Percentiles rank a stretch among this genome's conserved stretches.
These are phyloP conservation scores for Claviceps humidiphila DNA, from an alignment of 2,329 filamentous ascomycete genomes.

Conservation along the genomic window DNA sequence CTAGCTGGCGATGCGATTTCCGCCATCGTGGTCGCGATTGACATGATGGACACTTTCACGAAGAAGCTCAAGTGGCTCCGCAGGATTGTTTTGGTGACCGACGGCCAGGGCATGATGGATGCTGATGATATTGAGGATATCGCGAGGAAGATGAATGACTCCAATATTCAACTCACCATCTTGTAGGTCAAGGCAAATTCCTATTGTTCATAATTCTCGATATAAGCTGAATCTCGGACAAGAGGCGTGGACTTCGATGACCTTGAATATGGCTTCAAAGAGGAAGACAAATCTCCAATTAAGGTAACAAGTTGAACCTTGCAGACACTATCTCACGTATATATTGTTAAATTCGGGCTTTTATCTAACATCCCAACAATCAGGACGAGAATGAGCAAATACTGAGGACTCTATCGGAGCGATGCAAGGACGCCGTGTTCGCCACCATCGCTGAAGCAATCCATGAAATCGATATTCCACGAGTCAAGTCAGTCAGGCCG, in stretches of 20 bases:
- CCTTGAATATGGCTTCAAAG: constrained; percentile 75
- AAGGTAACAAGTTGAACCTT: constrained; percentile 41
- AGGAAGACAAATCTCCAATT: constrained; percentile 62
- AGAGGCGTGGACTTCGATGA: constrained; percentile 93
- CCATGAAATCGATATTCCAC: constrained; percentile 62
- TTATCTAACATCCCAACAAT: background rate
- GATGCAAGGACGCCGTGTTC: constrained; percentile 54
- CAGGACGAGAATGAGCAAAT: constrained; percentile 53
- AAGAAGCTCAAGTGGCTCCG: constrained; percentile 72
- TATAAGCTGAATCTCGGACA: background rate
- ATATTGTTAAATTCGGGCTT: too few relatives aligned
- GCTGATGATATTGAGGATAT: constrained; percentile 59
- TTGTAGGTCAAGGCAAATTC: constrained; percentile 41
- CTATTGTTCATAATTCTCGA: background rate
- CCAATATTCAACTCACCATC: constrained; percentile 64
- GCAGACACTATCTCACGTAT: background rate
- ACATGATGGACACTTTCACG: constrained; percentile 71
- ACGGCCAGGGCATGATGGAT: constrained; percentile 63
- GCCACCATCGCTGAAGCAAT: constrained; percentile 83
- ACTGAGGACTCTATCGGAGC: constrained; percentile 50
- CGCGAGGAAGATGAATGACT: constrained; percentile 57
- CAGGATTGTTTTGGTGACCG: constrained; percentile 74
- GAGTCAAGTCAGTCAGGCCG: constrained; percentile 62
- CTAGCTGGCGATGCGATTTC: constrained; percentile 73
- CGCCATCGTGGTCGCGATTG: constrained; percentile 70